phyloP scores from a whole-genome alignment of 2,329 filamentous ascomycete genomes.

The Aureobasidium sp. region DNA sequence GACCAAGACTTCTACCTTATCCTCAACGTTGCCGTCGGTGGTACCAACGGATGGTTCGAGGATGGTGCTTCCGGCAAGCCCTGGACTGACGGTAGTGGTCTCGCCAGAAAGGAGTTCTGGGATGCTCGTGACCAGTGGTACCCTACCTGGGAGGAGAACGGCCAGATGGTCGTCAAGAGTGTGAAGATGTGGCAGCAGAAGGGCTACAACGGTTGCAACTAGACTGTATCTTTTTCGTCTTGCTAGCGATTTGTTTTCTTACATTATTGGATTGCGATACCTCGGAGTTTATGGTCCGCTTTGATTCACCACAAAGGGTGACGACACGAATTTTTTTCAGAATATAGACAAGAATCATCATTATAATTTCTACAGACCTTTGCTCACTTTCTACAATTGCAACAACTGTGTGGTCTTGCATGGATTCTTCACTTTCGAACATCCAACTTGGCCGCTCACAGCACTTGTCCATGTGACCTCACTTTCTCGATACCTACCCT shows the following conservation, averaged over 20 bases:
- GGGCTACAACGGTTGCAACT: conserved; percentile 38
- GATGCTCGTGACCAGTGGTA: conserved; percentile 33
- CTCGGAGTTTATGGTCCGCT: not conserved
- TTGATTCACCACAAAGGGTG: not conserved
- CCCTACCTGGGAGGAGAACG: conserved; percentile 29
- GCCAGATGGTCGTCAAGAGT: conserved; percentile 33
- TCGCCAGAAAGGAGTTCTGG: conserved; percentile 71
- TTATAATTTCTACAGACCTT: not conserved
- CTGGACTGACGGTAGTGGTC: conserved; percentile 61
- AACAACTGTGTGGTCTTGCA: not conserved
- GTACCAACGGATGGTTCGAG: conserved; percentile 61
- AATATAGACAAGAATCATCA: conserved; percentile 3
- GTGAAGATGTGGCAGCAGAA: conserved; percentile 41
- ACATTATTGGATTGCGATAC: conserved; percentile 4
- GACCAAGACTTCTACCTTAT: conserved; percentile 35
- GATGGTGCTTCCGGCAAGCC: conserved; percentile 65
- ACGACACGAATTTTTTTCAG: not conserved
- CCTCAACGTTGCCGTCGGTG: conserved; percentile 32
- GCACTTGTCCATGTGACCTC: not conserved
- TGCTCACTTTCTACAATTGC: not conserved
- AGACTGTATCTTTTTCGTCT: not conserved
- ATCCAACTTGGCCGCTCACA: not conserved
- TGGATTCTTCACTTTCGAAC: not conserved
- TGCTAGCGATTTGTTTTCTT: conserved; percentile 5
- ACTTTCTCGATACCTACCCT: not conserved